Conservation (phyloP, 371 early-diverging fungal genomes). For the Fennellomyces sp. region DNA sequence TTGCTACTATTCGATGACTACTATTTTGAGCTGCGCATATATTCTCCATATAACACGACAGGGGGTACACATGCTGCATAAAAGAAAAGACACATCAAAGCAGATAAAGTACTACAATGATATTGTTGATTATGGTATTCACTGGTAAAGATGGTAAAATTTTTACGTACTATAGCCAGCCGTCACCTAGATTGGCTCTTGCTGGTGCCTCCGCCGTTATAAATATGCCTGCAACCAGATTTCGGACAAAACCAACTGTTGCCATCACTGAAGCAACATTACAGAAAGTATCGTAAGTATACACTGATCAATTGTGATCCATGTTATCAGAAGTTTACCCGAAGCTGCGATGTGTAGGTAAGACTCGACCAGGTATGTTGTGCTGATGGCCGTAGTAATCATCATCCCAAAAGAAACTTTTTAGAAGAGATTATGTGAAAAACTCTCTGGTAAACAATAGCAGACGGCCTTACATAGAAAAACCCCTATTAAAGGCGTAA, state of each 20-base stretch:
- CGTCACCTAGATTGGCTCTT: slow-evolving; percentile 23
- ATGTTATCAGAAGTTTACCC: too few relatives aligned
- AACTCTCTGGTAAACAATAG: too few relatives aligned
- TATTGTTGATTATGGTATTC: too few relatives aligned
- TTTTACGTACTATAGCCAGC: slow-evolving; percentile 38
- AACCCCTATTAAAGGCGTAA: slow-evolving; percentile 20
- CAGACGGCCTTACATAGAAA: background rate
- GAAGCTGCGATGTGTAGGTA: slow-evolving; percentile 35
- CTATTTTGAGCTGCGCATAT: slow-evolving; percentile 13
- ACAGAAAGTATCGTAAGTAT: too few relatives aligned
- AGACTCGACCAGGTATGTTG: slow-evolving; percentile 32
- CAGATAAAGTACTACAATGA: slow-evolving; percentile 23
- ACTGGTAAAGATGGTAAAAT: background rate
- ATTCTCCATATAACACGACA: slow-evolving; percentile 16
- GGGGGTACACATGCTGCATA: slow-evolving; percentile 22
- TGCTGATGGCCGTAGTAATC: slow-evolving; percentile 33
- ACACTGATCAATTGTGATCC: too few relatives aligned
- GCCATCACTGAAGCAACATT: slow-evolving; percentile 20
- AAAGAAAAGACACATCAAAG: slow-evolving; percentile 7
- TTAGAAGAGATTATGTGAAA: too few relatives aligned
- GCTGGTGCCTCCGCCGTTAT: slow-evolving; percentile 25
- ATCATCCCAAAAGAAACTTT: slow-evolving; percentile 36
- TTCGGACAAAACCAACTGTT: slow-evolving; percentile 27
- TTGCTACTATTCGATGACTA: background rate
- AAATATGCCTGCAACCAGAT: slow-evolving; percentile 34